These are phyloP conservation scores for Arthrobotrys sinensis DNA, from an alignment of 2,329 filamentous ascomycete species.

Conservation along the genomic window DNA sequence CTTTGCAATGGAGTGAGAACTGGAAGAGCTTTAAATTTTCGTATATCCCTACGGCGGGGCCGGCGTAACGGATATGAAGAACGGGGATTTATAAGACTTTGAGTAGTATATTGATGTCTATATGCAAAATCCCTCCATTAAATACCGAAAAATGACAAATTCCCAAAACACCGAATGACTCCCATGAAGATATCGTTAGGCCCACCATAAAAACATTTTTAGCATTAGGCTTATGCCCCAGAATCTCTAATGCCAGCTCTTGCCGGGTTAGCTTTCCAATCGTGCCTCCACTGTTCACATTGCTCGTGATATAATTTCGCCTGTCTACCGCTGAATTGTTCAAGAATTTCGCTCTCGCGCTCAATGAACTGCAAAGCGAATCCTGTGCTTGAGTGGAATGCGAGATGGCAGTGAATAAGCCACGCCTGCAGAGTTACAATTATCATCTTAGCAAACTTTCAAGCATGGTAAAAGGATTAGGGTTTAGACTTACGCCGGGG, in stretches of 20 bases:
- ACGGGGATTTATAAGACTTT: constrained; percentile 20
- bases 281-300: constrained; percentile 43
- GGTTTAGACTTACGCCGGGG: constrained; percentile 67
- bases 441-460: background rate
- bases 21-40: constrained; percentile 50
- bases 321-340: constrained; percentile 3
- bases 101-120: background rate
- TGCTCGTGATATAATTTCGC: constrained; percentile 33
- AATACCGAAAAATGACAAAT: background rate
- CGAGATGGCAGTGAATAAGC: constrained; percentile 67
- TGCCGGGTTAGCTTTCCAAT: constrained; percentile 38
- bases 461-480: background rate
- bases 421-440: constrained; percentile 49
- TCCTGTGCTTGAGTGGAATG: constrained; percentile 73
- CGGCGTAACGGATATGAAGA: background rate
- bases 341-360: constrained; percentile 43
- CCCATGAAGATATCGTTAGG: no score
- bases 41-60: constrained; percentile 18
- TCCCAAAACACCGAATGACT: background rate
- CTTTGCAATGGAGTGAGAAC: constrained; percentile 48
- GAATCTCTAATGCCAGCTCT: constrained; percentile 25
- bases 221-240: constrained; percentile 24
- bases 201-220: background rate
- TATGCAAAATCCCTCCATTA: background rate
- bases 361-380: constrained; percentile 72